Evolutionary conservation across 176 grass and related monocot species (phyloP).

Genomic region (Triticum turgidum): DNA sequence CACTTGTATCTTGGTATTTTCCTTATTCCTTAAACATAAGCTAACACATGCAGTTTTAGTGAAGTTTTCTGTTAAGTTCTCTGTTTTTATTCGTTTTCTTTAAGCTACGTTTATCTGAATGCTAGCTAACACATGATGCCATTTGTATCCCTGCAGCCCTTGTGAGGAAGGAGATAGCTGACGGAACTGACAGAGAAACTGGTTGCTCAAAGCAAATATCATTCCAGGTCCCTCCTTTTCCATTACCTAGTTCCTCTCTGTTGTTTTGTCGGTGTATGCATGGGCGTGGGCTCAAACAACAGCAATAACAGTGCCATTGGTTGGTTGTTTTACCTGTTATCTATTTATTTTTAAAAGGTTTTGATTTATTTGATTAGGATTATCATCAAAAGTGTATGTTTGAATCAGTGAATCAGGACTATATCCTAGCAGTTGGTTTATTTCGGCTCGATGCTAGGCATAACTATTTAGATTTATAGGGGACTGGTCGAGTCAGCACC

Average conservation of each 20-base stretch:
- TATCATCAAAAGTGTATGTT: neutral
- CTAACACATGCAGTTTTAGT: too few relatives aligned
- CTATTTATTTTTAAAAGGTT: too few relatives aligned
- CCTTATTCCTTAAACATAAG: too few relatives aligned
- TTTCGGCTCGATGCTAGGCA: neutral
- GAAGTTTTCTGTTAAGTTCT: neutral
- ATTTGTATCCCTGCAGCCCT: neutral
- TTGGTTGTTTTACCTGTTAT: neutral
- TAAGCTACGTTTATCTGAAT: too few relatives aligned
- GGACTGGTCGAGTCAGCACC: too few relatives aligned
- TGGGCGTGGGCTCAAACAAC: neutral
- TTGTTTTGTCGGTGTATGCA: neutral
- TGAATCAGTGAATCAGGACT: neutral
- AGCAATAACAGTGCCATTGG: neutral
- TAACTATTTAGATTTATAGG: neutral
- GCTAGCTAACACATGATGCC: neutral
- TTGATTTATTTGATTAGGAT: neutral
- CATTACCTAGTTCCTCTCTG: neutral
- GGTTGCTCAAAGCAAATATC: neutral
- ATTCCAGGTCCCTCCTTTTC: neutral
- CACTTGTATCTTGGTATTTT: neutral
- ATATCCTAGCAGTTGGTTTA: neutral
- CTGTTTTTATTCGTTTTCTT: too few relatives aligned
- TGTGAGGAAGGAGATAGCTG: neutral
- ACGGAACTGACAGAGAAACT: too few relatives aligned